Evolutionary conservation across 495 filamentous ascomycete species (phyloP).

Genomic region (Tuber indicum): DNA sequence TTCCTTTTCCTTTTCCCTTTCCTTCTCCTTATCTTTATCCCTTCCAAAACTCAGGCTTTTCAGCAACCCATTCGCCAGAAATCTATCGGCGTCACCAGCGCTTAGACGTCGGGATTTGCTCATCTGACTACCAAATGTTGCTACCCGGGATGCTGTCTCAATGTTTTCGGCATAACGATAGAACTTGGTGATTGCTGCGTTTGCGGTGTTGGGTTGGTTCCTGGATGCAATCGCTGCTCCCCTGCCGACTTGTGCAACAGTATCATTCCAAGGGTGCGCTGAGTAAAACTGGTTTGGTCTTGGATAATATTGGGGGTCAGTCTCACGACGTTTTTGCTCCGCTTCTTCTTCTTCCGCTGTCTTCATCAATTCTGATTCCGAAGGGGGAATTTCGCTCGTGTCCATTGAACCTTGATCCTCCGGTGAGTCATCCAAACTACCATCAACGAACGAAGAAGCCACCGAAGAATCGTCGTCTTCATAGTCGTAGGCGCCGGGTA

Average conservation of each 20-base stretch:
- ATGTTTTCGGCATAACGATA: conserved; percentile 33
- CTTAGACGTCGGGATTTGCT: conserved; percentile 24
- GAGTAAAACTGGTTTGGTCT: conserved; percentile 37
- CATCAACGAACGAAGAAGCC: conserved; percentile 28
- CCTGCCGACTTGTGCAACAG: conserved; percentile 7
- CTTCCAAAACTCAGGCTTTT: conserved; percentile 34
- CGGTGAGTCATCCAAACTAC: conserved; percentile 29
- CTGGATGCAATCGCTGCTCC: conserved; percentile 22
- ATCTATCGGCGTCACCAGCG: conserved; percentile 31
- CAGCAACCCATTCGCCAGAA: conserved; percentile 20
- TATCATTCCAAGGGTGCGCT: conserved; percentile 36
- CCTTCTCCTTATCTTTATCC: conserved; percentile 38
- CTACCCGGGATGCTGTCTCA: conserved; percentile 40
- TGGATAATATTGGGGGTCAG: conserved; percentile 30
- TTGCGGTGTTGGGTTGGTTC: conserved; percentile 35
- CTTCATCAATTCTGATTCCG: conserved; percentile 17
- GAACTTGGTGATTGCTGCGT: conserved; percentile 35
- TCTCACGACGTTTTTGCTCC: conserved; percentile 30
- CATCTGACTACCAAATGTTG: conserved; percentile 40
- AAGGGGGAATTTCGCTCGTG: conserved; percentile 24
- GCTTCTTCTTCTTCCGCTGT: conserved; percentile 25
- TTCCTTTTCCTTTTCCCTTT: not conserved
- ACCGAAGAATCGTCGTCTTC: conserved; percentile 37
- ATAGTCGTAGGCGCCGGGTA: conserved; percentile 21
- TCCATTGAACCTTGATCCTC: conserved; percentile 19